phyloP scores from a whole-genome alignment of 2,329 filamentous ascomycete species.

The Aspergillus sp. region DNA sequence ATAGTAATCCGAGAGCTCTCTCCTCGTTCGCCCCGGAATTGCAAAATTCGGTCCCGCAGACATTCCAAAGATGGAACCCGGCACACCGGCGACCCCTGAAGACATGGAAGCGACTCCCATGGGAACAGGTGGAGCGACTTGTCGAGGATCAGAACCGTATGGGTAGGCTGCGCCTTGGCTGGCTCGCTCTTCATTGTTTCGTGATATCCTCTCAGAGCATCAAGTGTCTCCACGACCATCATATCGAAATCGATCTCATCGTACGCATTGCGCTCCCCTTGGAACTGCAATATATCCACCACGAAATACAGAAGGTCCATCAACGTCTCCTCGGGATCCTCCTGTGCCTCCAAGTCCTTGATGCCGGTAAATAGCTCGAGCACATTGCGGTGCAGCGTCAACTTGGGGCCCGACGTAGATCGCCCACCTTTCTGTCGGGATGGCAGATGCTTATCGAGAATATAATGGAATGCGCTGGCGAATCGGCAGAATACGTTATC shows the following conservation, averaged over 20 bases:
- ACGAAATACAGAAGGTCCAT: constrained; percentile 93
- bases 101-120: constrained; percentile 89
- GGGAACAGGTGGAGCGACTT: constrained; percentile 85
- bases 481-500: constrained; percentile 64
- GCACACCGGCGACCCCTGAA: constrained; percentile 70
- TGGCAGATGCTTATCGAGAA: constrained; percentile 76
- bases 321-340: constrained; percentile 80
- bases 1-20: constrained; percentile 44
- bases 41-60: constrained; percentile 65
- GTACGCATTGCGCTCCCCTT: constrained; percentile 91
- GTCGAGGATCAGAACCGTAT: constrained; percentile 85
- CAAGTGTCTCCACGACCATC: constrained; percentile 80
- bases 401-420: constrained; percentile 40
- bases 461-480: constrained; percentile 65
- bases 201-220: constrained; percentile 75
- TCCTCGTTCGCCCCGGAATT: constrained; percentile 28
- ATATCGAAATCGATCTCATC: constrained; percentile 94
- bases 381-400: constrained; percentile 57
- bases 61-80: constrained; percentile 80
- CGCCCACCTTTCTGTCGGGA: constrained; percentile 59
- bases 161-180: constrained; percentile 33
- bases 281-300: constrained; percentile 91
- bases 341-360: constrained; percentile 60
- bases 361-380: constrained; percentile 84
- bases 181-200: constrained; percentile 35